phyloP scores from a whole-genome alignment of 164 flowering plant species.

The Sextonia rubra region DNA sequence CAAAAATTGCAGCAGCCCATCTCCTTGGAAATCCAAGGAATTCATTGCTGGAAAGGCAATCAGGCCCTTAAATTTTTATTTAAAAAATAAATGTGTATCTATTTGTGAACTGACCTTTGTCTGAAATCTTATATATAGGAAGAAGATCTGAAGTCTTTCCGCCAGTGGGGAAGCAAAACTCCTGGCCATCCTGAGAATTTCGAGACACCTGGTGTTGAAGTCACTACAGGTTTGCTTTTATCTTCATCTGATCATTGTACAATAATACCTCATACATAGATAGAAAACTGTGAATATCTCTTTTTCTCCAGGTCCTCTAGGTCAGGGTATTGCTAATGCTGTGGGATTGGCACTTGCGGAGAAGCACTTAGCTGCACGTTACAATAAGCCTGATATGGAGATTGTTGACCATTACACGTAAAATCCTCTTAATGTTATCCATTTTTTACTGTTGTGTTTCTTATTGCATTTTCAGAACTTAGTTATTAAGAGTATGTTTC shows the following conservation, averaged over 20 bases:
- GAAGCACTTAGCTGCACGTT: constrained; percentile 97
- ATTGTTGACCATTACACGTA: constrained; percentile 99
- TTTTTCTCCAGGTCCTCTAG: constrained; percentile 75
- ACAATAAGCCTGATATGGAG: constrained; percentile 79
- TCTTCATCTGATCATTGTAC: not conserved
- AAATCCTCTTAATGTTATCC: not conserved
- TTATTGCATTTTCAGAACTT: not conserved
- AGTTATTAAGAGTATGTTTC: not conserved
- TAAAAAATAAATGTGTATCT: not conserved
- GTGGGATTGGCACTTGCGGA: constrained; percentile 99
- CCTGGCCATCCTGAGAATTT: constrained; percentile 99
- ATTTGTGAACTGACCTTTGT: not conserved
- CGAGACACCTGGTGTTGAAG: constrained; percentile 97
- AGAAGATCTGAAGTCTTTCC: constrained; percentile 81
- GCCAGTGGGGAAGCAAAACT: constrained; percentile 93
- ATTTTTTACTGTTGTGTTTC: not conserved
- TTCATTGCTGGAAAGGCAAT: not conserved
- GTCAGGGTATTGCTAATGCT: constrained; percentile 95
- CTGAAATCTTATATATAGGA: constrained; percentile 34
- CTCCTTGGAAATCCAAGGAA: no score
- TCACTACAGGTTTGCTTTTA: constrained; percentile 73
- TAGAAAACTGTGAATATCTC: not conserved
- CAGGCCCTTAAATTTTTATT: not conserved
- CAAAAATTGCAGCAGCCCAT: no score
- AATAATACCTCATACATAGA: not conserved